These are phyloP conservation scores for Suillus discolor DNA, from an alignment of 768 basidiomycete species.

Conservation along the genomic window DNA sequence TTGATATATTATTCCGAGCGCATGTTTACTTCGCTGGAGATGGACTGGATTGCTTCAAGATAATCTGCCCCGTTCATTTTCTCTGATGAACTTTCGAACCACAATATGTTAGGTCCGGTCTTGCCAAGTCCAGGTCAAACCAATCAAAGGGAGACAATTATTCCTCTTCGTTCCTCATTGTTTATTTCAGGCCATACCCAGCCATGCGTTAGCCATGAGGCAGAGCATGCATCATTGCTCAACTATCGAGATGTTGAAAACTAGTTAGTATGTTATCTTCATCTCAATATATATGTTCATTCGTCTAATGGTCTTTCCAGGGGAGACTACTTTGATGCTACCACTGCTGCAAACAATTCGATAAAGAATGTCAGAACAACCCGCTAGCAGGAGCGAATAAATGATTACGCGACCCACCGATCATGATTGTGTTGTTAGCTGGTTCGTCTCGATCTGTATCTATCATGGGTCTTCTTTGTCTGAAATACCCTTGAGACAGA, in stretches of 20 bases:
- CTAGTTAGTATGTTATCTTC: not conserved
- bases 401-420: no score
- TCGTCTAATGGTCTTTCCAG: not conserved
- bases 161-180: not conserved
- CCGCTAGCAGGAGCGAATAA: not conserved
- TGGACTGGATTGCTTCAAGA: not conserved
- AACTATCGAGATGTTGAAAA: conserved; percentile 1
- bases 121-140: not conserved
- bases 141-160: not conserved
- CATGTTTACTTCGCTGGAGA: not conserved
- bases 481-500: not conserved
- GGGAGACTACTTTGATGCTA: not conserved
- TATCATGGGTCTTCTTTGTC: not conserved
- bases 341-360: not conserved
- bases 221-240: not conserved
- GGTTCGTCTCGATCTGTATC: not conserved
- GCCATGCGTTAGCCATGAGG: not conserved
- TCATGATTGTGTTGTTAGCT: not conserved
- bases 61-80: not conserved
- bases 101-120: not conserved
- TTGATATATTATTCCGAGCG: not conserved
- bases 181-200: conserved; percentile 1
- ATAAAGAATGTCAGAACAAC: not conserved
- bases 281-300: not conserved
- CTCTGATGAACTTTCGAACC: not conserved